Percentiles rank a stretch among this genome's conserved stretches.
phyloP scores from a whole-genome alignment of 2,329 filamentous ascomycete genomes.

The Hypoxylon sp. region DNA sequence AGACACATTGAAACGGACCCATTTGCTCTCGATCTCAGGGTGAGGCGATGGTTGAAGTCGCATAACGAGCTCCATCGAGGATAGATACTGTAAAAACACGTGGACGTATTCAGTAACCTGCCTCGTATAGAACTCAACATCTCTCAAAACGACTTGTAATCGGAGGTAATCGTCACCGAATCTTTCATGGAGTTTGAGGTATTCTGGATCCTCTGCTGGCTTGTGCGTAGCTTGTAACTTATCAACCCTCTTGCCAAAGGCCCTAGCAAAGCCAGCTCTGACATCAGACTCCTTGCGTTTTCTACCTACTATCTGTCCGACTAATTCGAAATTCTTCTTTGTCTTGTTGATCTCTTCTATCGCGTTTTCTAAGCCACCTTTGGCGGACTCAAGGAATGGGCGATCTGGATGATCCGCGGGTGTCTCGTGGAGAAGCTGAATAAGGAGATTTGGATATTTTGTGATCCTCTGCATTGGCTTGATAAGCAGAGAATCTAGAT shows the following conservation, averaged over 20 bases:
- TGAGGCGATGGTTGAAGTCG: constrained; percentile 78
- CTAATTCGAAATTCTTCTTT: constrained; percentile 93
- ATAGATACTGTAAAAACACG: constrained; percentile 84
- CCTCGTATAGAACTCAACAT: constrained; percentile 93
- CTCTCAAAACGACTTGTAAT: constrained; percentile 90
- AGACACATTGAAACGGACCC: constrained; percentile 90
- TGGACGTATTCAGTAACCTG: constrained; percentile 84
- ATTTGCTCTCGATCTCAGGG: constrained; percentile 92
- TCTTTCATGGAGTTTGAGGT: constrained; percentile 84
- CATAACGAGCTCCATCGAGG: constrained; percentile 87
- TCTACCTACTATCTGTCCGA: constrained; percentile 87
- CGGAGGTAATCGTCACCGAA: constrained; percentile 95
- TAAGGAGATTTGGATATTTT: constrained; percentile 91
- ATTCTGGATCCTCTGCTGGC: constrained; percentile 83
- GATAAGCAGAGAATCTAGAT: constrained; percentile 94
- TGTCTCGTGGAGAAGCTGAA: constrained; percentile 83
- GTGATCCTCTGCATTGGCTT: constrained; percentile 96
- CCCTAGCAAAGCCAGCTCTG: constrained; percentile 85
- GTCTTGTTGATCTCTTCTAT: constrained; percentile 92
- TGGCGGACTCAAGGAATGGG: constrained; percentile 69
- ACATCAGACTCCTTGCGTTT: constrained; percentile 93
- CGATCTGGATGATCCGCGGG: constrained; percentile 88
- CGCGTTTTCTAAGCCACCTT: constrained; percentile 72
- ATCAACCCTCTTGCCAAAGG: constrained; percentile 89
- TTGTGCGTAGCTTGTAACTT: constrained; percentile 77